These are phyloP conservation scores for Colletotrichum australisinense DNA, from an alignment of 2,329 filamentous ascomycete species.

Conservation along the genomic window DNA sequence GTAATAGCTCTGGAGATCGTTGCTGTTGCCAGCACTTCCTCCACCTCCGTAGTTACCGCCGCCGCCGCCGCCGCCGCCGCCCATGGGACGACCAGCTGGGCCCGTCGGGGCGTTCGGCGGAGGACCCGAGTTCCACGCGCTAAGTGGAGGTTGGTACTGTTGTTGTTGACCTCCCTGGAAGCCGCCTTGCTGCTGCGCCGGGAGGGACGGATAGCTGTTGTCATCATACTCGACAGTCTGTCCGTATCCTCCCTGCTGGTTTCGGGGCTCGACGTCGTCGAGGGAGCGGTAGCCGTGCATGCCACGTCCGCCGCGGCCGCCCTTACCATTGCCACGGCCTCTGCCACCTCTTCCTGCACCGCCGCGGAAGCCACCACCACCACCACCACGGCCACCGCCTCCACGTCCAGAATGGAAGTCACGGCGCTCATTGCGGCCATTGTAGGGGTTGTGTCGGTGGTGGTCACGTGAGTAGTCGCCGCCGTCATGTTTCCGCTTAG, in stretches of 20 bases:
- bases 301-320: conserved; percentile 59
- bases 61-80: conserved; percentile 28
- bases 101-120: conserved; percentile 28
- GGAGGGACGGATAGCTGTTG: conserved; percentile 43
- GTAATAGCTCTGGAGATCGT: conserved; percentile 56
- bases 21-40: conserved; percentile 37
- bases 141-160: conserved; percentile 34
- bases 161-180: conserved; percentile 37
- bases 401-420: conserved; percentile 57
- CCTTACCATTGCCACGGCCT: conserved; percentile 54
- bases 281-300: conserved; percentile 72
- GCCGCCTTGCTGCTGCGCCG: conserved; percentile 36
- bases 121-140: conserved; percentile 15
- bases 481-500: conserved; percentile 68
- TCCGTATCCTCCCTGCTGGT: conserved; percentile 55
- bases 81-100: conserved; percentile 38
- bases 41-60: conserved; percentile 37
- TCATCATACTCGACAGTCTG: conserved; percentile 62
- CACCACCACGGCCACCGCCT: conserved; percentile 45
- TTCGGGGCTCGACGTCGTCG: conserved; percentile 70
- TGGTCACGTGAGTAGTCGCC: conserved; percentile 43
- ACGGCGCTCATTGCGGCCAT: conserved; percentile 54
- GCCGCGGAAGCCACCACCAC: conserved; percentile 46
- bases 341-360: conserved; percentile 51
- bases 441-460: conserved; percentile 43